Conservation (phyloP, 139 green algal genomes). For the Parachlorella kessleri region DNA sequence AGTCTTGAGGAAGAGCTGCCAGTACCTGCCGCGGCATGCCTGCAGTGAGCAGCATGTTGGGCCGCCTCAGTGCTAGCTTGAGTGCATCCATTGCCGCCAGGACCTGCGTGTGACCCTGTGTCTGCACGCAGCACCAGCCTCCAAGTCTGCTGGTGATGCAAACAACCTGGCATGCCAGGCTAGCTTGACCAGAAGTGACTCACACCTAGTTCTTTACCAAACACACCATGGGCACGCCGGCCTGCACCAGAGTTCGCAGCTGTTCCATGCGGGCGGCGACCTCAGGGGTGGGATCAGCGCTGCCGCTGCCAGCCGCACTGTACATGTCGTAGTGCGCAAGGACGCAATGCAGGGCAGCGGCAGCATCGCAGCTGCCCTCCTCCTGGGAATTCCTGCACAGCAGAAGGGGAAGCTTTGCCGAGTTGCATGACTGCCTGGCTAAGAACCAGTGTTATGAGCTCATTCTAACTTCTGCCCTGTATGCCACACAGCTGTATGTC, state of each 20-base stretch:
- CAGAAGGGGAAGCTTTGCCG: background rate
- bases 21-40: conserved; percentile 29
- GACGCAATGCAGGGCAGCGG: background rate
- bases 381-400: background rate
- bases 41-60: background rate
- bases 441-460: background rate
- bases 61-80: background rate
- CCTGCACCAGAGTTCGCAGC: conserved; percentile 54
- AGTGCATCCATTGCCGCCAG: background rate
- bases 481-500: background rate
- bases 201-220: too few relatives aligned
- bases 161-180: too few relatives aligned
- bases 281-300: background rate
- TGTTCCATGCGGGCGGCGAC: too few relatives aligned
- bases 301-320: background rate
- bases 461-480: too few relatives aligned
- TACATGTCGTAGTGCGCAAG: background rate
- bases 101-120: too few relatives aligned
- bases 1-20: conserved; percentile 57
- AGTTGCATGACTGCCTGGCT: background rate
- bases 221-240: conserved; percentile 43
- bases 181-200: too few relatives aligned
- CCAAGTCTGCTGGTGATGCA: too few relatives aligned
- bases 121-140: too few relatives aligned
- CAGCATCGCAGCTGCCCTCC: background rate